phyloP scores from a whole-genome alignment of 176 grass and related monocot species.

The bread wheat (Triticum aestivum) region IWGSC_CS_RefSeq_v2.1 NC_057812.1:17411538-17412037 shows the following conservation, averaged over 20 bases:
- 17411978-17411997: neutral
- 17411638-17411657: neutral
- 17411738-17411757: too few species aligned
- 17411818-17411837: neutral
- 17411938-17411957: neutral
- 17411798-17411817: neutral
- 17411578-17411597: too few species aligned
- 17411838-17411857: constrained; percentile 1
- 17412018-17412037: neutral
- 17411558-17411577: too few species aligned
- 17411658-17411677: neutral
- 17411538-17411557: too few species aligned
- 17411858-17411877: neutral
- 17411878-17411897: neutral
- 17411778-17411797: neutral
- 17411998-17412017: constrained; percentile 13
- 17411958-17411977: neutral
- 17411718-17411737: too few species aligned
- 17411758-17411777: neutral
- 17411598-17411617: too few species aligned
- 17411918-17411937: neutral
- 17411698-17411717: neutral
- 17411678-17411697: neutral
- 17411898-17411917: neutral
- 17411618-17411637: too few species aligned